phyloP scores from a whole-genome alignment of 768 basidiomycete genomes.

The Kwoniella pini region DNA sequence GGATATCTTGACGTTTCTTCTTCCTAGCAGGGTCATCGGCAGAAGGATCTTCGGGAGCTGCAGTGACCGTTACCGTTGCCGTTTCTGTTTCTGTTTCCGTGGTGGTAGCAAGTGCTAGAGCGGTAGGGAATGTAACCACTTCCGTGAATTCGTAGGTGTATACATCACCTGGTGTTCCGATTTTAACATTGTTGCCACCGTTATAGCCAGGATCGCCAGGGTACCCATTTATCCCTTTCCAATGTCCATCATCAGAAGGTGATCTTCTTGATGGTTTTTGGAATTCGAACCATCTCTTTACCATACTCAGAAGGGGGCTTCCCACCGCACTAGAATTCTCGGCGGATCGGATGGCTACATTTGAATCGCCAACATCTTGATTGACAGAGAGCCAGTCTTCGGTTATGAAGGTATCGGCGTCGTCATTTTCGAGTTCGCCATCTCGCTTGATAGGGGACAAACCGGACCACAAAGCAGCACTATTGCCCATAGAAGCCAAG shows the following conservation, averaged over 20 bases:
- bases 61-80: constrained; percentile 4
- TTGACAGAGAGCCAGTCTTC: constrained; percentile 17
- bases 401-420: not conserved
- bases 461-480: not conserved
- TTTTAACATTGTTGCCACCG: constrained; percentile 1
- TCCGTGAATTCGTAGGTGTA: constrained; percentile 17
- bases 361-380: not conserved
- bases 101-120: constrained; percentile 4
- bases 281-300: not conserved
- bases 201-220: constrained; percentile 23
- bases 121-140: constrained; percentile 14
- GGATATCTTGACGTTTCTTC: constrained; percentile 1
- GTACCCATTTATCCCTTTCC: constrained; percentile 19
- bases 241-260: constrained; percentile 17
- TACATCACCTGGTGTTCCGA: constrained; percentile 5
- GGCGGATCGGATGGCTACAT: not conserved
- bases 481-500: constrained; percentile 3
- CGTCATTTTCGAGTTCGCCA: not conserved
- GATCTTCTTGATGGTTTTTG: not conserved
- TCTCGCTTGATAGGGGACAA: constrained; percentile 8
- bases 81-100: constrained; percentile 7
- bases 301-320: not conserved
- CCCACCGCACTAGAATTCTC: not conserved
- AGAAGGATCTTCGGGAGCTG: constrained; percentile 12
- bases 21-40: constrained; percentile 13